Conservation (phyloP, 208 protist genomes). For the Leishmania martiniquensis region DNA sequence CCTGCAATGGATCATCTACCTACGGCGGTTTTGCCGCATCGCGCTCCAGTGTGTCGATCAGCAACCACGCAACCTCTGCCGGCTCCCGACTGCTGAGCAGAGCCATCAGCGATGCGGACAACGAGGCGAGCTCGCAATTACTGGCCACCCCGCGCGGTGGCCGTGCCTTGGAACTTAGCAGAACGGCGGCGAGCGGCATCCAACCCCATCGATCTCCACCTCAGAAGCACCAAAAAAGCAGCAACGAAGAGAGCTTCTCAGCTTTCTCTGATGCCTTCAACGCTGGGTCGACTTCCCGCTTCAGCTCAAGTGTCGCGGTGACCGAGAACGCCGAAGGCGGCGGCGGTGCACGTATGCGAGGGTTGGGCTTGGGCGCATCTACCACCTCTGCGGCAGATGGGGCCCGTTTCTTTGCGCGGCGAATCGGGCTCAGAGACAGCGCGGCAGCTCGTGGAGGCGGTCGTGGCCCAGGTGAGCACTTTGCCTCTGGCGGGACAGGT, state of each 20-base stretch:
- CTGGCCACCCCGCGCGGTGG: not conserved
- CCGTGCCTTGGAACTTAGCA: not conserved
- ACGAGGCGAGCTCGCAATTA: not conserved
- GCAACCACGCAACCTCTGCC: not conserved
- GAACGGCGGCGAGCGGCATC: conserved; percentile 6
- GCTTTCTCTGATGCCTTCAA: conserved; percentile 10
- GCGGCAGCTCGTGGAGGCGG: not conserved
- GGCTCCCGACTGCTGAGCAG: not conserved
- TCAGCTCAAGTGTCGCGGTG: not conserved
- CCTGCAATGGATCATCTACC: not conserved
- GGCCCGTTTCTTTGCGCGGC: conserved; percentile 14
- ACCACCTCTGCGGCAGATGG: not conserved
- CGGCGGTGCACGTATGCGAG: not conserved
- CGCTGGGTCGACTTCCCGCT: not conserved
- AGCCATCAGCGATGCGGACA: not conserved
- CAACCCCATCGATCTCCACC: not conserved
- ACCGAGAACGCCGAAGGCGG: conserved; percentile 4
- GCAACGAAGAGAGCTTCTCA: conserved; percentile 1
- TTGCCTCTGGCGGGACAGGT: conserved; percentile 4
- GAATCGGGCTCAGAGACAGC: not conserved
- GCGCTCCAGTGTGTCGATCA: conserved; percentile 10
- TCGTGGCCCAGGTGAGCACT: not conserved
- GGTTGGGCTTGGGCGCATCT: not conserved
- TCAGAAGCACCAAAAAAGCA: not conserved
- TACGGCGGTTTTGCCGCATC: conserved; percentile 1